Conservation (phyloP, 805 yeast genomes). For the Ogataea trehaloabstinens region DNA sequence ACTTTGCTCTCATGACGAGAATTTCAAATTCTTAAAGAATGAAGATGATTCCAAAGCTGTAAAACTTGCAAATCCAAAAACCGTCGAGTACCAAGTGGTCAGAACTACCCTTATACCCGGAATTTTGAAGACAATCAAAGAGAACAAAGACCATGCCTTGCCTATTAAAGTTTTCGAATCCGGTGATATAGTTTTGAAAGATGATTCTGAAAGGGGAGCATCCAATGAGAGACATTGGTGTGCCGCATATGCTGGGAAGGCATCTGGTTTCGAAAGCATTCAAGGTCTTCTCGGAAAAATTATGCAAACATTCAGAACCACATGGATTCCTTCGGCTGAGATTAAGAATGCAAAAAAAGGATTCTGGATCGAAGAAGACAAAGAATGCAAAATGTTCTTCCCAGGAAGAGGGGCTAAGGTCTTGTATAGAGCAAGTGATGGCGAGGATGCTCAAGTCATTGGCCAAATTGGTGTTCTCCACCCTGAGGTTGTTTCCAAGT, state of each 20-base stretch:
- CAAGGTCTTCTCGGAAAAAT: constrained; percentile 94
- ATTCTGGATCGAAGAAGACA: constrained; percentile 78
- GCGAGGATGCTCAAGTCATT: constrained; percentile 54
- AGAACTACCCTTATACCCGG: constrained; percentile 95
- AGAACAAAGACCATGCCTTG: constrained; percentile 91
- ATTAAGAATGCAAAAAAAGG: constrained; percentile 62
- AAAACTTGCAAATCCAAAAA: constrained; percentile 92
- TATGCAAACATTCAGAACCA: constrained; percentile 93
- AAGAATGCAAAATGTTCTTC: constrained; percentile 71
- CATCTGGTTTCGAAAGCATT: constrained; percentile 89
- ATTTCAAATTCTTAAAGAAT: constrained; percentile 79
- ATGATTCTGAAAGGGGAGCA: constrained; percentile 83
- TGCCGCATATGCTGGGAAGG: constrained; percentile 91
- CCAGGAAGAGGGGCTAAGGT: constrained; percentile 97
- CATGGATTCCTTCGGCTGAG: constrained; percentile 59
- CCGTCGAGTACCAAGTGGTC: constrained; percentile 94
- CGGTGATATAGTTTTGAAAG: constrained; percentile 91
- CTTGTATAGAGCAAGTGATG: constrained; percentile 64
- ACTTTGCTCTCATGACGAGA: constrained; percentile 94
- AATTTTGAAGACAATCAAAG: constrained; percentile 88
- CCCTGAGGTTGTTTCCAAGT: constrained; percentile 84
- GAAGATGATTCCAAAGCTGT: constrained; percentile 77
- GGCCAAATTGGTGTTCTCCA: constrained; percentile 94
- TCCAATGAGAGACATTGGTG: constrained; percentile 92
- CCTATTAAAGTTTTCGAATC: constrained; percentile 95